phyloP scores from a whole-genome alignment of 78 protist species.

The Speleostelium caveatum region DNA sequence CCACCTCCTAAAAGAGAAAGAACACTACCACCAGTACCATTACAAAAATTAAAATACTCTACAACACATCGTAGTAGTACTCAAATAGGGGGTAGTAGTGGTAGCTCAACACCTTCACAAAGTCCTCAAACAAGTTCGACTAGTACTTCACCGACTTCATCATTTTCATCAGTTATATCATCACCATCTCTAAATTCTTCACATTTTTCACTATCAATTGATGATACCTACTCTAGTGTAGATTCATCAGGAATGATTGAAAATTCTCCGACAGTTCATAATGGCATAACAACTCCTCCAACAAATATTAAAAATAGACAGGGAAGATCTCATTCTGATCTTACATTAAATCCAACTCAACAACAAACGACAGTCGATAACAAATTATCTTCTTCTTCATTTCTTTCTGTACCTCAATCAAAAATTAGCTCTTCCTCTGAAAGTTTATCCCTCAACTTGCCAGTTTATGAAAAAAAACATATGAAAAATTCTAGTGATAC shows the following conservation, averaged over 20 bases:
- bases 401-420: not conserved
- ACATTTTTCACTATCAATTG: no score
- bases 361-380: not conserved
- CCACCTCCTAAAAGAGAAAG: no score
- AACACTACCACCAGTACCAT: not conserved
- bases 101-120: no score
- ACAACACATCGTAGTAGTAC: not conserved
- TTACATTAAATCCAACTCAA: no score
- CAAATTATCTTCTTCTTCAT: not conserved
- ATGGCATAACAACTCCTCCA: no score
- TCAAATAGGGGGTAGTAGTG: slow-evolving; percentile 6
- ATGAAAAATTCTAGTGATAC: no score
- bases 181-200: slow-evolving; percentile 19
- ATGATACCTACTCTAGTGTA: no score
- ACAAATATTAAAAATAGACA: no score
- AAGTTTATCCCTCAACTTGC: not conserved
- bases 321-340: slow-evolving; percentile 38
- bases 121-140: no score
- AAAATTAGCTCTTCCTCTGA: not conserved
- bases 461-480: no score
- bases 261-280: no score
- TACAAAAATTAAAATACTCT: not conserved
- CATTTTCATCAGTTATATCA: not conserved
- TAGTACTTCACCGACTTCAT: not conserved
- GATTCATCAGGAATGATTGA: no score